These are phyloP conservation scores for Monosporascus sp. DNA, from an alignment of 2,329 filamentous ascomycete genomes.

Conservation along the genomic window DNA sequence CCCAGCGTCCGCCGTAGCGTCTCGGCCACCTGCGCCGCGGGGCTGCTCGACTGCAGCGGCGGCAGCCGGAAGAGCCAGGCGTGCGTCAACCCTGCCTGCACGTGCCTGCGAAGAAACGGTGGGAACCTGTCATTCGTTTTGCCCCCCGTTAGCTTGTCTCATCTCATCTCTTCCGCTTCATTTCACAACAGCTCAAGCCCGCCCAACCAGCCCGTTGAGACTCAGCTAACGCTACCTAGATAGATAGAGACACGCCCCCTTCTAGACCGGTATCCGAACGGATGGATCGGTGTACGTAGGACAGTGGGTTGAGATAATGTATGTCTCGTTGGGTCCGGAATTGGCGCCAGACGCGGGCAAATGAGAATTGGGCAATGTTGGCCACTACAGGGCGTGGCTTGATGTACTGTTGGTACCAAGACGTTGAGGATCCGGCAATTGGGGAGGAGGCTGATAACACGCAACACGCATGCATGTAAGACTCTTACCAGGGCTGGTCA, in stretches of 20 bases:
- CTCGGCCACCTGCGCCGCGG: constrained; percentile 55
- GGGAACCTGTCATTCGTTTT: constrained; percentile 51
- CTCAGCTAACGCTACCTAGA: no score
- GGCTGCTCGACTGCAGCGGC: constrained; percentile 48
- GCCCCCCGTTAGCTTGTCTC: not conserved
- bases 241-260: no score
- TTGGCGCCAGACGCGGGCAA: no score
- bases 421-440: not conserved
- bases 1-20: constrained; percentile 49
- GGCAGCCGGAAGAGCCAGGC: constrained; percentile 58
- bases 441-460: not conserved
- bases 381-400: no score
- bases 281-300: no score
- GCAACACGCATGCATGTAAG: not conserved
- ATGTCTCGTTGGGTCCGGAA: no score
- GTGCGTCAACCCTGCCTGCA: constrained; percentile 59
- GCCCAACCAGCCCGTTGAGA: no score
- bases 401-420: not conserved
- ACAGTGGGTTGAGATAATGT: no score
- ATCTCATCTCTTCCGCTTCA: not conserved
- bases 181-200: not conserved
- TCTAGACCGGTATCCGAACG: no score
- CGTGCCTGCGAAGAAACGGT: constrained; percentile 54
- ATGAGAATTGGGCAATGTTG: no score
- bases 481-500: constrained; percentile 56